Conservation (phyloP, 352 stramenopile species). For the Phytophthora megakarya region DNA sequence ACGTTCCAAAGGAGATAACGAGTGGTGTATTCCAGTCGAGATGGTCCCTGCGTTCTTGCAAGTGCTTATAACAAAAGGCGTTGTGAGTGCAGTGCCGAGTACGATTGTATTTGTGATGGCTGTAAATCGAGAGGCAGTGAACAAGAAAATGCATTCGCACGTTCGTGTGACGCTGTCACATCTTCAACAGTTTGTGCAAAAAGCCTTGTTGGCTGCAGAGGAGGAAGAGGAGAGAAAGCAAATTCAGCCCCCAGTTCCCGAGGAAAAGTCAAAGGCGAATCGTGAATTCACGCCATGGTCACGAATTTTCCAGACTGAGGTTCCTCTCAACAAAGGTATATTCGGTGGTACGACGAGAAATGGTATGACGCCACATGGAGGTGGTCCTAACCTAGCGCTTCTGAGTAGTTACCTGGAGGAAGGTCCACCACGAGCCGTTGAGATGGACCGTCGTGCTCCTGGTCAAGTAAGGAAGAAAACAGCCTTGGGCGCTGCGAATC, state of each 20-base stretch:
- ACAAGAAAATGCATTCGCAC: conserved; percentile 27
- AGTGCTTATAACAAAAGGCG: conserved; percentile 18
- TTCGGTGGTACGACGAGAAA: background rate
- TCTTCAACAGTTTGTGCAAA: conserved; percentile 36
- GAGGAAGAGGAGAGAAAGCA: conserved; percentile 13
- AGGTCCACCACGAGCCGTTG: conserved; percentile 13
- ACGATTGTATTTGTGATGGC: conserved; percentile 32
- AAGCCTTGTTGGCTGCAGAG: conserved; percentile 34
- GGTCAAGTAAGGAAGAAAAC: conserved; percentile 29
- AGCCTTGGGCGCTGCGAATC: conserved; percentile 18
- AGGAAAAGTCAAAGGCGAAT: background rate
- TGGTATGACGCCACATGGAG: background rate
- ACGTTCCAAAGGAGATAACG: background rate
- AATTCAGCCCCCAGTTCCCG: background rate
- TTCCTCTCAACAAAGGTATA: conserved; percentile 6
- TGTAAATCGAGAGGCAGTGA: conserved; percentile 22
- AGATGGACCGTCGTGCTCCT: conserved; percentile 28
- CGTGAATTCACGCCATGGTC: conserved; percentile 12
- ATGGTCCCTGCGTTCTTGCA: conserved; percentile 31
- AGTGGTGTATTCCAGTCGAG: conserved; percentile 36
- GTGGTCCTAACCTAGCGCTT: conserved; percentile 11
- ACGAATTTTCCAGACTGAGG: conserved; percentile 27
- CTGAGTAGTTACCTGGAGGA: conserved; percentile 33
- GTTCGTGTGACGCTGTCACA: conserved; percentile 26
- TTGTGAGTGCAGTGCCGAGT: conserved; percentile 38